Base-by-base conservation (phyloP, 805 yeast species). In the Candida piceae region DNA sequence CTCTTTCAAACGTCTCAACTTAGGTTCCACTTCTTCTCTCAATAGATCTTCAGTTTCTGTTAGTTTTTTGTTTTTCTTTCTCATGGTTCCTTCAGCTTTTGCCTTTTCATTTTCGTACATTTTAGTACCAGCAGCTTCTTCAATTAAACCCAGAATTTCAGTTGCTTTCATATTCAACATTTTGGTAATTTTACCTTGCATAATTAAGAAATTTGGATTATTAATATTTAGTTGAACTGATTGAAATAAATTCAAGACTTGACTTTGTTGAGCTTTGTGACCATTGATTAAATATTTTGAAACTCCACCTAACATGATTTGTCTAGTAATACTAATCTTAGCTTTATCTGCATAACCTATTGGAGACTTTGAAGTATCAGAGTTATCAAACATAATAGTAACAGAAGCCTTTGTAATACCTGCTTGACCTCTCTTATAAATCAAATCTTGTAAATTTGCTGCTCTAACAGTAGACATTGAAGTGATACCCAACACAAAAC, bases 181-280 rank as follows among this genome's bases (percentile, higher is more conserved):
- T 59, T 93, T 90, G 23, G 98, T 94, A 63, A 94, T 93, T 57
- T 88, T 86, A 42, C 99, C 99, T 63, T 93, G 99, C 98, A 94
- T 93, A 53, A 93, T 93, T 50, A 93, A 71, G 62, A 93, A 93
- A 58, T 93, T 93, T 22, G 99, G 98, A 56, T 90, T 93, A 60
- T 93, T 93, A 59, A 93, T 90, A 56, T 93, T 93, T 44, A 93
- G 72, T 62, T 93, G 98, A 16, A 94, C 96, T 13, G 94, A 82
- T 59, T 90, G 97, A 58, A 94, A 89, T 35, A 94, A 63, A 50
- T 83, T 89, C 38, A 88, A 71, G 1, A 93, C 96, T 9, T 93
- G 84, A 48, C 83, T 93, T 55, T 89, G 97, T 52, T 89, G 96
- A 0, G 97, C 97, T 44, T 94, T 78, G 59, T 88, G 96, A 23